Evolutionary conservation across 2,329 filamentous ascomycete species (phyloP).

Genomic region (Huntiella savannae): DNA sequence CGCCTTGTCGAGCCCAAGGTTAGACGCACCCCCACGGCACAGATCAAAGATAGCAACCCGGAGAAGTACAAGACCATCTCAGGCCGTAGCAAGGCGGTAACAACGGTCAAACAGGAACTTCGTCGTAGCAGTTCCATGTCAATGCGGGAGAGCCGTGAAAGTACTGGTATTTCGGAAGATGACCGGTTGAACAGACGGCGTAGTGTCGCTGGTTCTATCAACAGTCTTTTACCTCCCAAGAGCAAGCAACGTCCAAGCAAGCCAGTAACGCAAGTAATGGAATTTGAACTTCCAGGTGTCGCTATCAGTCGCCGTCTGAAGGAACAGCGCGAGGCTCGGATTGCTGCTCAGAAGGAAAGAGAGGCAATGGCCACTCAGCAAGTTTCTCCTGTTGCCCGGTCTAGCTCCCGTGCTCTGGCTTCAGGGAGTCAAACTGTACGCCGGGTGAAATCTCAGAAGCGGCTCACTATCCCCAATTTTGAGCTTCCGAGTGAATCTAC

Average conservation of each 20-base stretch:
- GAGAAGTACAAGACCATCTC: constrained; percentile 18
- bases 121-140: constrained; percentile 26
- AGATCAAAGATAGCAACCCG: neutral
- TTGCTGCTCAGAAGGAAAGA: constrained; percentile 13
- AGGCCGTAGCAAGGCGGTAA: constrained; percentile 23
- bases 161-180: constrained; percentile 13
- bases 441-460: constrained; percentile 30
- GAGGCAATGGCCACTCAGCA: constrained; percentile 17
- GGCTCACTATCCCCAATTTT: constrained; percentile 35
- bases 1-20: neutral
- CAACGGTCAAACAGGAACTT: constrained; percentile 19
- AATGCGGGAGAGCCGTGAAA: constrained; percentile 16
- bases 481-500: constrained; percentile 46
- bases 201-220: constrained; percentile 18
- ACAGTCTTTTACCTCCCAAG: constrained; percentile 27
- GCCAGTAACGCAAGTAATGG: constrained; percentile 28
- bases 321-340: constrained; percentile 38
- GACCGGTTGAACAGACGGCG: constrained; percentile 14
- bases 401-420: constrained; percentile 15
- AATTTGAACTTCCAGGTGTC: constrained; percentile 45
- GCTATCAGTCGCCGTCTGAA: constrained; percentile 37
- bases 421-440: constrained; percentile 13
- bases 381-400: constrained; percentile 18
- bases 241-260: constrained; percentile 32
- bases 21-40: neutral